Percentiles rank a stretch among this genome's conserved stretches.
Evolutionary conservation across 495 filamentous ascomycete genomes (phyloP).

Genomic region (Penicillium odoratum): DNA sequence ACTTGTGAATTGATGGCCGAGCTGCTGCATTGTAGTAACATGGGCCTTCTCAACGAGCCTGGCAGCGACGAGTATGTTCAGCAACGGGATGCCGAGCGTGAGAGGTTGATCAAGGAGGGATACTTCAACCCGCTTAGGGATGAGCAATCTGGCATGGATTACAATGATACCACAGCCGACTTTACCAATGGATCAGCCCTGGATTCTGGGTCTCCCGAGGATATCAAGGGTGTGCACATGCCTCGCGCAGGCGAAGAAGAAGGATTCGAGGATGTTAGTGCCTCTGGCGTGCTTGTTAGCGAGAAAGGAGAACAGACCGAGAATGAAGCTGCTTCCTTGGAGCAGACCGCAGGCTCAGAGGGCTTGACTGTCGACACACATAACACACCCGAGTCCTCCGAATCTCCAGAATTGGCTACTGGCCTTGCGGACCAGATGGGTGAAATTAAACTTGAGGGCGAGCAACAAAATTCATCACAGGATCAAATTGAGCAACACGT

Average conservation of each 20-base stretch:
- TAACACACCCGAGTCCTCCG: slow-evolving; percentile 10
- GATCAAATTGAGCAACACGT: slow-evolving; percentile 19
- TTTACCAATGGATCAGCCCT: slow-evolving; percentile 40
- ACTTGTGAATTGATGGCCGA: slow-evolving; percentile 99
- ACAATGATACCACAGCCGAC: slow-evolving; percentile 50
- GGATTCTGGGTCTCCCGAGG: slow-evolving; percentile 43
- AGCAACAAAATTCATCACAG: slow-evolving; percentile 15
- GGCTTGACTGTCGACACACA: slow-evolving; percentile 7
- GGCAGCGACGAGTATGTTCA: slow-evolving; percentile 87
- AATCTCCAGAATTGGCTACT: slow-evolving; percentile 49
- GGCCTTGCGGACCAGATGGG: slow-evolving; percentile 53
- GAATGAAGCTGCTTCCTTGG: slow-evolving; percentile 2
- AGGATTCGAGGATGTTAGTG: slow-evolving; percentile 88
- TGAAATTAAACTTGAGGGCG: slow-evolving; percentile 49
- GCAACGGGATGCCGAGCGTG: slow-evolving; percentile 77
- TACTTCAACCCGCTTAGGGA: slow-evolving; percentile 38
- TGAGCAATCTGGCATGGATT: slow-evolving; percentile 44
- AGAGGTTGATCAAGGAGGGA: slow-evolving; percentile 72
- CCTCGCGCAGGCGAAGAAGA: slow-evolving; percentile 85
- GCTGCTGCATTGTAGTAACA: slow-evolving; percentile 96
- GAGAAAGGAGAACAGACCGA: slow-evolving; percentile 48
- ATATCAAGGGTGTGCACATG: slow-evolving; percentile 58
- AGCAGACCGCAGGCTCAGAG: background rate
- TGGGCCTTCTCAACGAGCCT: slow-evolving; percentile 91
- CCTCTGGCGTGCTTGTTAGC: slow-evolving; percentile 64